These are phyloP conservation scores for Scenedesmus sp. DNA, from an alignment of 163 green algal species.

Conservation along the genomic window DNA sequence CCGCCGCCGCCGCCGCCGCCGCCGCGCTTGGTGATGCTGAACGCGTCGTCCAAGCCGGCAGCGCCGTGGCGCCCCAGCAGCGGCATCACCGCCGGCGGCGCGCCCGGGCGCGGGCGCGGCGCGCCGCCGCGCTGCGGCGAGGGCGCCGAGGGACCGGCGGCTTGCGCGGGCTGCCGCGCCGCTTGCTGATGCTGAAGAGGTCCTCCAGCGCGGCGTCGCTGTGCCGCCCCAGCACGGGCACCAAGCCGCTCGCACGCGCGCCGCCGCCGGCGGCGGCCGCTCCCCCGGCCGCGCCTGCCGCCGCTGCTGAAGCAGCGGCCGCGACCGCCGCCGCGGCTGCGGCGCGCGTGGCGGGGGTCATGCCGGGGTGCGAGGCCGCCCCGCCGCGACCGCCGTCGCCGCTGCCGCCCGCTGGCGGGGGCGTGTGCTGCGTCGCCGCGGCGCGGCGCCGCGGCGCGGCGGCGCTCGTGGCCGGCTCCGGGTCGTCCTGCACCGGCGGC, in stretches of 20 bases:
- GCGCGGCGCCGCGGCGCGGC: no score
- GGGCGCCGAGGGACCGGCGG: no score
- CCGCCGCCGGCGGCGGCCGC: neutral
- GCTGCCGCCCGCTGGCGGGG: no score
- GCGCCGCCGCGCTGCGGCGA: no score
- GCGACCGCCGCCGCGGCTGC: conserved; percentile 9
- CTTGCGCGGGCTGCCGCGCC: neutral
- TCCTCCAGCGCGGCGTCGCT: conserved; percentile 15
- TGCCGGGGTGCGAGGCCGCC: neutral
- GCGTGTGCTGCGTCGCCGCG: no score
- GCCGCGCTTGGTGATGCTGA: conserved; percentile 13
- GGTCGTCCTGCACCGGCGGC: conserved; percentile 31
- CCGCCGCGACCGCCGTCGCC: no score
- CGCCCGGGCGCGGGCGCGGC: no score
- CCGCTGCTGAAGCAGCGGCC: neutral
- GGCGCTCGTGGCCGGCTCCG: no score
- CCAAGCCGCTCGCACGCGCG: neutral
- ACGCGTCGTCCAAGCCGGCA: neutral
- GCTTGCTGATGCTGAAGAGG: conserved; percentile 32
- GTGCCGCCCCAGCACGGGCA: conserved; percentile 1
- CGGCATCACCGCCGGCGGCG: neutral
- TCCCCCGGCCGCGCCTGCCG: neutral
- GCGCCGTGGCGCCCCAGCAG: neutral
- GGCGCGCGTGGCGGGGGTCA: neutral
- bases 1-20: conserved; percentile 11